phyloP scores from a whole-genome alignment of 2,329 filamentous ascomycete genomes.

The Podosphaera aphanis region DNA sequence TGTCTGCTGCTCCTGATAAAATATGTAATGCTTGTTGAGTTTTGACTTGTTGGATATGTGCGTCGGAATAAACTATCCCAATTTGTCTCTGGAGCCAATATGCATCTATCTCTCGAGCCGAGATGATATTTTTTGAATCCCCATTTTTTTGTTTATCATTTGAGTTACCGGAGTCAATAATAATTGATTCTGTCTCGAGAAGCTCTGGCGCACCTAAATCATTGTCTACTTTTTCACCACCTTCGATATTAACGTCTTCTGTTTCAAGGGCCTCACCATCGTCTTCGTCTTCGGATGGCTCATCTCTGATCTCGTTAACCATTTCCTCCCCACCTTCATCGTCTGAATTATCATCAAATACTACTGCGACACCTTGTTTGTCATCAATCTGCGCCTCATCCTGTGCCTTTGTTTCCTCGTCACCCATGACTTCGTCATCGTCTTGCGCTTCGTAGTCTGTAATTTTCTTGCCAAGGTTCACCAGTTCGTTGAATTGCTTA shows the following conservation, averaged over 20 bases:
- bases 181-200: conserved; percentile 50
- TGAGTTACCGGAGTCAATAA: conserved; percentile 47
- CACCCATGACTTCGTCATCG: conserved; percentile 70
- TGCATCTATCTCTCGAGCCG: conserved; percentile 79
- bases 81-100: conserved; percentile 95
- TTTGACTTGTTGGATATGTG: conserved; percentile 83
- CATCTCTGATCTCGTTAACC: conserved; percentile 70
- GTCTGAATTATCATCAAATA: conserved; percentile 81
- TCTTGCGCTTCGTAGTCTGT: conserved; percentile 95
- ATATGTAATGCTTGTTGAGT: conserved; percentile 65
- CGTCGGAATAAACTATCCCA: conserved; percentile 67
- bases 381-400: conserved; percentile 69
- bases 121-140: conserved; percentile 37
- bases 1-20: conserved; percentile 50
- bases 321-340: conserved; percentile 58
- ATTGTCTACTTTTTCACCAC: conserved; percentile 24
- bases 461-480: conserved; percentile 95
- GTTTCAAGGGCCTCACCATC: conserved; percentile 32
- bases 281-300: conserved; percentile 60
- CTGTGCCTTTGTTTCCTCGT: conserved; percentile 39
- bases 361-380: conserved; percentile 86
- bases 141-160: conserved; percentile 23
- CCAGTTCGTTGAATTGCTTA: conserved; percentile 89
- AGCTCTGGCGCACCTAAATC: conserved; percentile 26
- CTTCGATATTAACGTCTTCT: conserved; percentile 25